Conservation (phyloP, 2,329 filamentous ascomycete species). For the Blastomyces percursus region DNA sequence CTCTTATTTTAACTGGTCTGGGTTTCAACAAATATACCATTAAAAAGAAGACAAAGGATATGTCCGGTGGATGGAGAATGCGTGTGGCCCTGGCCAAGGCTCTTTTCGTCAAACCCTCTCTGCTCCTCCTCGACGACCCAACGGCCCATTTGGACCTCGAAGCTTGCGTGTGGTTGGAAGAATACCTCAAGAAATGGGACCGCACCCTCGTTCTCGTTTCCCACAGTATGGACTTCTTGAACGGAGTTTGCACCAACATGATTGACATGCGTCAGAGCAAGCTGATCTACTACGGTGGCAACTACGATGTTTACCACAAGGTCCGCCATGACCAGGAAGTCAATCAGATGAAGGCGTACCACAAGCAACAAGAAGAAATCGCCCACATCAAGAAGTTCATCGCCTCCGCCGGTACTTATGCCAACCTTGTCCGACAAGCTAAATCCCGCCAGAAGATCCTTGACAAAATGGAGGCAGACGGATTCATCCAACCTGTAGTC, state of each 20-base stretch:
- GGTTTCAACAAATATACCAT: conserved; percentile 99
- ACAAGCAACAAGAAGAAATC: conserved; percentile 99
- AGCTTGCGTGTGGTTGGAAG: conserved; percentile 98
- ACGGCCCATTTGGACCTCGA: conserved; percentile 99
- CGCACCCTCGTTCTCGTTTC: conserved; percentile 93
- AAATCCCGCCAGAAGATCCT: conserved; percentile 99
- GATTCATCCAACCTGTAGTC: conserved; percentile 85
- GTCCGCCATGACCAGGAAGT: conserved; percentile 85
- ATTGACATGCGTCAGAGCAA: conserved; percentile 89
- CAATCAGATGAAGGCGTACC: conserved; percentile 98
- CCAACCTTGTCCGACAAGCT: conserved; percentile 96
- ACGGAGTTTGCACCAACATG: conserved; percentile 97
- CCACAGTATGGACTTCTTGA: conserved; percentile 97
- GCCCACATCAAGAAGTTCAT: conserved; percentile 99
- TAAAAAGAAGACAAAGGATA: conserved; percentile 99
- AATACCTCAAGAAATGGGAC: conserved; percentile 99
- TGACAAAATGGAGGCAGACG: conserved; percentile 99
- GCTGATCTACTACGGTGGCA: conserved; percentile 97
- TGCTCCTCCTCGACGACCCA: conserved; percentile 93
- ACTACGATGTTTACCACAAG: conserved; percentile 98
- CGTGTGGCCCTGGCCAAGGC: conserved; percentile 95
- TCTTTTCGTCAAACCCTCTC: conserved; percentile 93
- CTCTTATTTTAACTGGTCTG: conserved; percentile 93
- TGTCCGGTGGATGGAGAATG: conserved; percentile 99
- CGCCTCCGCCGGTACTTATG: conserved; percentile 97